These are phyloP conservation scores for Vaccinium macrocarpon DNA, from an alignment of 148 eudicot genomes.

Conservation along the genomic window DNA sequence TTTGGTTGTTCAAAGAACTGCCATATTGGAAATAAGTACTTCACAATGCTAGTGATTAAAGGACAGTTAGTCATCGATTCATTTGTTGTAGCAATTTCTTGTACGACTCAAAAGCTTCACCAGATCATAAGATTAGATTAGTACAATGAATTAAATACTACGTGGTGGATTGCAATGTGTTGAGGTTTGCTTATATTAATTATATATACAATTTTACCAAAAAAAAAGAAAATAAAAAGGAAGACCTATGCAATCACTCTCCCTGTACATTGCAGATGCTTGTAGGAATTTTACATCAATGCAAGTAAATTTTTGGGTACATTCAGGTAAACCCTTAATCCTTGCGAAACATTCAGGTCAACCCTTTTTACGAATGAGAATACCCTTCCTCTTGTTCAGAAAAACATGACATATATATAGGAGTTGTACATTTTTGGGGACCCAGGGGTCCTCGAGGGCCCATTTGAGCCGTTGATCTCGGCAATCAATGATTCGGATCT, in stretches of 20 bases:
- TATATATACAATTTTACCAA: too few species aligned
- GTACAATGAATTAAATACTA: too few species aligned
- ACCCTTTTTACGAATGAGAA: background rate
- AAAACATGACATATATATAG: background rate
- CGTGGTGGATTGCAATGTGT: background rate
- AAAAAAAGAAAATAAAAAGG: too few species aligned
- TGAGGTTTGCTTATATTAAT: background rate
- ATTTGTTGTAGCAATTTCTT: background rate
- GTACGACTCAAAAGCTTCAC: background rate
- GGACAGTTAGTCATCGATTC: background rate
- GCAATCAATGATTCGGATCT: too few species aligned
- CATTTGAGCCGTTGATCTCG: too few species aligned
- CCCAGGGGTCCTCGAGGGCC: too few species aligned
- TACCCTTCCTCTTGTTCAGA: background rate
- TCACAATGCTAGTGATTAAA: too few species aligned
- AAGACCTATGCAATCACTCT: too few species aligned
- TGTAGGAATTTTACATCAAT: background rate
- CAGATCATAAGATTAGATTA: background rate
- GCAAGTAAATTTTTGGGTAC: too few species aligned
- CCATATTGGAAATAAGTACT: too few species aligned
- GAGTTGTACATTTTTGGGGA: background rate
- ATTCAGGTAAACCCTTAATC: too few species aligned
- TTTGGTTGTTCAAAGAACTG: too few species aligned
- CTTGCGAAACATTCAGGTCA: background rate
- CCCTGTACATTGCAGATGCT: background rate